These are phyloP conservation scores for Striga hermonthica DNA, from an alignment of 305 asterid species.

Conservation along the genomic window DNA sequence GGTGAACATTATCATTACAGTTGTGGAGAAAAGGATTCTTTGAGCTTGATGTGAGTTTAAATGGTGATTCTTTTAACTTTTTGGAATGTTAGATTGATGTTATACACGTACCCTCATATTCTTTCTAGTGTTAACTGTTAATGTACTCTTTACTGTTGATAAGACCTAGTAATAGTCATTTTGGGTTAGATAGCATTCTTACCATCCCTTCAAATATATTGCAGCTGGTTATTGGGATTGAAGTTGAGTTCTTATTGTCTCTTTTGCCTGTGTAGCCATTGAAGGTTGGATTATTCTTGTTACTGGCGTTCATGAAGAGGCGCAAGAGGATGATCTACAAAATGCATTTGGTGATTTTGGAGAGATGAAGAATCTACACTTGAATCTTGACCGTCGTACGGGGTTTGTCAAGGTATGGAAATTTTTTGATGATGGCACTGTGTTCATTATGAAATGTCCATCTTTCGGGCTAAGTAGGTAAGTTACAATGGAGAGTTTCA, in stretches of 20 bases:
- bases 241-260: slow-evolving; percentile 29
- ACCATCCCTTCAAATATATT: neutral
- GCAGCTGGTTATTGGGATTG: slow-evolving; percentile 13
- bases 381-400: slow-evolving; percentile 91
- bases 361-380: slow-evolving; percentile 77
- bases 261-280: slow-evolving; percentile 59
- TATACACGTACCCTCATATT: neutral
- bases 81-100: neutral
- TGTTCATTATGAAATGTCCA: neutral
- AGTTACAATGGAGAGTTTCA: slow-evolving; percentile 5
- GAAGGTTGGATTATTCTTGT: slow-evolving; percentile 97
- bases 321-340: slow-evolving; percentile 85
- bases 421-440: slow-evolving; percentile 4
- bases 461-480: neutral
- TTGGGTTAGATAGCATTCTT: neutral
- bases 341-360: slow-evolving; percentile 77
- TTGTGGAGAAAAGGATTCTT: neutral
- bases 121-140: slow-evolving; percentile 1
- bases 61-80: slow-evolving; percentile 5
- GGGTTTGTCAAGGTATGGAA: slow-evolving; percentile 85
- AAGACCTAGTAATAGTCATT: slow-evolving; percentile 11
- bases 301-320: slow-evolving; percentile 94
- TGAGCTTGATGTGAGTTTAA: neutral
- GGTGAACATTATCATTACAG: neutral
- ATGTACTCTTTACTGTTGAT: neutral